These are phyloP conservation scores for Hypomontagnella monticulosa DNA, from an alignment of 495 filamentous ascomycete species.

Conservation along the genomic window DNA sequence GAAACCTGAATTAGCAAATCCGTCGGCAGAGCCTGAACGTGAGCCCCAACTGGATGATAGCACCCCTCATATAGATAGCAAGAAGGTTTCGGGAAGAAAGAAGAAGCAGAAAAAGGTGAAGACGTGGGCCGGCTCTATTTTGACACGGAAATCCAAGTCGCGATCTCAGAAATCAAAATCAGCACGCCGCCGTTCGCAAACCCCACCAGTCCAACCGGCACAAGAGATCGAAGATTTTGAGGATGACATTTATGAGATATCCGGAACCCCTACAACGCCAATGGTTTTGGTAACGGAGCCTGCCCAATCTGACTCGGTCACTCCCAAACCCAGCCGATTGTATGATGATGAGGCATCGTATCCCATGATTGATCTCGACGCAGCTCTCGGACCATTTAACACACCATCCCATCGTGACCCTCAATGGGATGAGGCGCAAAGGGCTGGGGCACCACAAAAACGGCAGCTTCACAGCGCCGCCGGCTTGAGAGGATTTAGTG, in stretches of 20 bases:
- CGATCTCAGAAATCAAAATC: constrained; percentile 54
- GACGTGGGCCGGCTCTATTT: constrained; percentile 80
- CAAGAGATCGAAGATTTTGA: constrained; percentile 34
- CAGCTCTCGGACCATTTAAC: constrained; percentile 92
- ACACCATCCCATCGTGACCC: constrained; percentile 71
- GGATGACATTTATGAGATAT: constrained; percentile 27
- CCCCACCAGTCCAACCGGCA: constrained; percentile 47
- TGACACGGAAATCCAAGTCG: constrained; percentile 70
- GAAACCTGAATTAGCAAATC: constrained; percentile 10
- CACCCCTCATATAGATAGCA: constrained; percentile 31
- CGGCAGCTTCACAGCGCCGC: constrained; percentile 92
- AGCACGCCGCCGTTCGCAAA: constrained; percentile 48
- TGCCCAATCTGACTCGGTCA: constrained; percentile 29
- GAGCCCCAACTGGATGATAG: neutral
- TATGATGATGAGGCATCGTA: constrained; percentile 69
- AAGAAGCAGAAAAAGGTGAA: constrained; percentile 84
- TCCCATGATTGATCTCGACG: constrained; percentile 92
- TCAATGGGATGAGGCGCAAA: constrained; percentile 65
- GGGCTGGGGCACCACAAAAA: constrained; percentile 68
- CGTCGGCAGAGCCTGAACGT: constrained; percentile 31
- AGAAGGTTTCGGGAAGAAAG: constrained; percentile 59
- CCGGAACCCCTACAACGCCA: constrained; percentile 42
- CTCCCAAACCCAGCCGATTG: constrained; percentile 12
- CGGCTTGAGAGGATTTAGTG: constrained; percentile 74
- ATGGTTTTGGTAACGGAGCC: constrained; percentile 41